Evolutionary conservation across 805 yeast species (phyloP).

Genomic region (Candida vartiovaarae): DNA sequence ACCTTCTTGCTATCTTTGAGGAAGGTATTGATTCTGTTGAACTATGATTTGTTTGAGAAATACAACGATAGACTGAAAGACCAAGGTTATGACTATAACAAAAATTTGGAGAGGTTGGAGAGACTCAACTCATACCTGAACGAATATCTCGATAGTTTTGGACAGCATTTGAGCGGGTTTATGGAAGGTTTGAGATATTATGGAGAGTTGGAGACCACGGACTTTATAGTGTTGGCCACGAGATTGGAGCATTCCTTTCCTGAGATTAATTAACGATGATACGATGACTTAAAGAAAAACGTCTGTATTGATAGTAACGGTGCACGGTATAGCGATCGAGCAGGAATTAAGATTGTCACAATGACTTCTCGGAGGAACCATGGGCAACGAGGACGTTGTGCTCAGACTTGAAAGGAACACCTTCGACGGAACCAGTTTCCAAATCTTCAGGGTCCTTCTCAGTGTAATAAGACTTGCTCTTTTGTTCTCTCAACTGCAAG

Average conservation of each 20-base stretch:
- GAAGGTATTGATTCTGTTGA: slow-evolving; percentile 44
- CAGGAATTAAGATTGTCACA: background rate
- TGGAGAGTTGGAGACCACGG: slow-evolving; percentile 45
- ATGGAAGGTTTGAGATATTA: slow-evolving; percentile 37
- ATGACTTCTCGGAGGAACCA: background rate
- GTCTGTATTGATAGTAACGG: no score
- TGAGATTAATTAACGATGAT: slow-evolving; percentile 1
- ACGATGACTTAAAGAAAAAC: background rate
- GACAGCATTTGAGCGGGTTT: slow-evolving; percentile 37
- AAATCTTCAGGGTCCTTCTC: slow-evolving; percentile 1
- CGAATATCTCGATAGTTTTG: slow-evolving; percentile 38
- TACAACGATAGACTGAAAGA: slow-evolving; percentile 32
- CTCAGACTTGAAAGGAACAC: background rate
- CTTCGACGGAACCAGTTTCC: slow-evolving; percentile 1
- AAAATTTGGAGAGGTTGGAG: slow-evolving; percentile 34
- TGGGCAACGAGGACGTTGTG: background rate
- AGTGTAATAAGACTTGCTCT: background rate
- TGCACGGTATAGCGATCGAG: no score
- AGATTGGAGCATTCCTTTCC: slow-evolving; percentile 31
- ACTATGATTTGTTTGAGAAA: slow-evolving; percentile 34
- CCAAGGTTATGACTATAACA: slow-evolving; percentile 31
- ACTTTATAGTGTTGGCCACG: slow-evolving; percentile 35
- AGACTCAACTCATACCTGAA: slow-evolving; percentile 34
- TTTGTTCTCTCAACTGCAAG: slow-evolving; percentile 34
- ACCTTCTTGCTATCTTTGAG: slow-evolving; percentile 45